Evolutionary conservation across 2,329 filamentous ascomycete species (phyloP).

Genomic region (Epicoccum nigrum): DNA sequence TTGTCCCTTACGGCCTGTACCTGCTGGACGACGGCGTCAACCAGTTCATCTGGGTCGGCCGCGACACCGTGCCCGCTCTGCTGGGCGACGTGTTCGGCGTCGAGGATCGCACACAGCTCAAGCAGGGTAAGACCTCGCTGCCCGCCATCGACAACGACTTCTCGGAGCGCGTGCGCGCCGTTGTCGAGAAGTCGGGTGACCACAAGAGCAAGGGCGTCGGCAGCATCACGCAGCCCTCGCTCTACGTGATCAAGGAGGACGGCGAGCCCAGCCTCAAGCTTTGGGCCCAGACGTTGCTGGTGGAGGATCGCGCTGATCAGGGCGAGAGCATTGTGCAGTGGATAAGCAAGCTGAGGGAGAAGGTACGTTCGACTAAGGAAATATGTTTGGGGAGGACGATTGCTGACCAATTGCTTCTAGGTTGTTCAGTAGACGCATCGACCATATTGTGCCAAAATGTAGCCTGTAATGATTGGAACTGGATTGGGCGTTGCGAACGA

Average conservation of each 20-base stretch:
- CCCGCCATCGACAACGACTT: slow-evolving; percentile 94
- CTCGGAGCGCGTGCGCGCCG: slow-evolving; percentile 84
- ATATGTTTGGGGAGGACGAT: not conserved
- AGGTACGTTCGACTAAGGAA: no score
- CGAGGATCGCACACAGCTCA: slow-evolving; percentile 79
- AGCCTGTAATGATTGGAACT: slow-evolving; percentile 8
- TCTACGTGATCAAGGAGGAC: slow-evolving; percentile 94
- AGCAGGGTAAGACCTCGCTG: slow-evolving; percentile 86
- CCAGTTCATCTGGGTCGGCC: slow-evolving; percentile 95
- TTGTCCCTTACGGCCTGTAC: slow-evolving; percentile 90
- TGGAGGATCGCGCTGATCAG: slow-evolving; percentile 95
- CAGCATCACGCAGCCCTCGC: slow-evolving; percentile 87
- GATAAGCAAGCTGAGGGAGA: slow-evolving; percentile 90
- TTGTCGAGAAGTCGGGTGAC: slow-evolving; percentile 90
- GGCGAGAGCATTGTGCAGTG: slow-evolving; percentile 91
- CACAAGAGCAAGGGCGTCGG: slow-evolving; percentile 86
- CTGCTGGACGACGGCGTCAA: slow-evolving; percentile 97
- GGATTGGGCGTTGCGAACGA: slow-evolving; percentile 3
- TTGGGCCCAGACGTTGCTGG: slow-evolving; percentile 94
- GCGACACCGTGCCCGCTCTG: slow-evolving; percentile 89
- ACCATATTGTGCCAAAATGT: slow-evolving; percentile 9
- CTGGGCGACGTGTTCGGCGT: slow-evolving; percentile 89
- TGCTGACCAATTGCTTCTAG: slow-evolving; percentile 22
- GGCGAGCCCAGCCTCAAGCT: slow-evolving; percentile 93
- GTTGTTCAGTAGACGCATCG: slow-evolving; percentile 44